Percentiles rank a stretch among this genome's conserved stretches.
phyloP scores from a whole-genome alignment of 352 stramenopile species.

The Pythium sp. region DNA sequence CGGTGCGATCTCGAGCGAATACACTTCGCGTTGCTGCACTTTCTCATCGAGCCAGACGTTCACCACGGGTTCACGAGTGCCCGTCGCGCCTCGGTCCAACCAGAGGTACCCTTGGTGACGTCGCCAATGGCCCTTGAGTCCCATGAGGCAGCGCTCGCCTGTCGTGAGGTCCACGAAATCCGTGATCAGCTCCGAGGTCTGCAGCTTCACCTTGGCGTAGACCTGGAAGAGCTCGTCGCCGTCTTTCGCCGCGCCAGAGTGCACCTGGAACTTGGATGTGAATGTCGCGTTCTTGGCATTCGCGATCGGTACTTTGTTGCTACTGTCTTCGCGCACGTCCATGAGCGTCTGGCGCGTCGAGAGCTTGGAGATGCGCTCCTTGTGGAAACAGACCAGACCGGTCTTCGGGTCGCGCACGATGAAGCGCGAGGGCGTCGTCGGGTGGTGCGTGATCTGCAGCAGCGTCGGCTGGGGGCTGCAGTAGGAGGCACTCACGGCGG shows the following conservation, averaged over 20 bases:
- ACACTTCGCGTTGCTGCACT: conserved; percentile 1
- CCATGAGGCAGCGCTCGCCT: not conserved
- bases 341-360: not conserved
- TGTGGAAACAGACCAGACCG: not conserved
- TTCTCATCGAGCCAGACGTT: conserved; percentile 3
- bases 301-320: not conserved
- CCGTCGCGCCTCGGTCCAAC: conserved; percentile 1
- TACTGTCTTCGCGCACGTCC: not conserved
- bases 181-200: not conserved
- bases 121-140: conserved; percentile 4
- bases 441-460: not conserved
- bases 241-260: not conserved
- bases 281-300: conserved; percentile 4
- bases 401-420: not conserved
- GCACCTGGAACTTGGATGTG: conserved; percentile 1
- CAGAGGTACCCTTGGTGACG: not conserved
- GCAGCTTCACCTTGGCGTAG: conserved; percentile 6
- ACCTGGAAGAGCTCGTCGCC: conserved; percentile 7
- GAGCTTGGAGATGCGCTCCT: not conserved
- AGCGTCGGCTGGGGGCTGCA: not conserved
- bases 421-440: not conserved
- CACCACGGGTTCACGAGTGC: not conserved
- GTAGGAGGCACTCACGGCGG: not conserved
- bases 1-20: conserved; percentile 17
- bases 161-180: not conserved